These are phyloP conservation scores for Polytrichum commune DNA, from an alignment of 225 moss, liverwort and hornwort species.

Conservation along the genomic window DNA sequence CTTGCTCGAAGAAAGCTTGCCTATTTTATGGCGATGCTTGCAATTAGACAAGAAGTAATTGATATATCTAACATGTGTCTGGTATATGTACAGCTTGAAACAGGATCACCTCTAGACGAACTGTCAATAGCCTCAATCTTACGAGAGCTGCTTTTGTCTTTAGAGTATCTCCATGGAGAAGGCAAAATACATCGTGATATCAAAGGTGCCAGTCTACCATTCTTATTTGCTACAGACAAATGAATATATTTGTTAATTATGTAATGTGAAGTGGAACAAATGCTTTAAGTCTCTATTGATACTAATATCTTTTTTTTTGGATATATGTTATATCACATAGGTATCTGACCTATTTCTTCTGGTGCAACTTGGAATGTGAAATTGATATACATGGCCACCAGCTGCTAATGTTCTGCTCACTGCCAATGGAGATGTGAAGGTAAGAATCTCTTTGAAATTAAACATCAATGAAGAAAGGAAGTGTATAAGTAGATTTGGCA, in stretches of 20 bases:
- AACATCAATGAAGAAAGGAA: too few relatives aligned
- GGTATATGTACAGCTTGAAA: slow-evolving; percentile 59
- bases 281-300: too few relatives aligned
- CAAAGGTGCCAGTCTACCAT: slow-evolving; percentile 48
- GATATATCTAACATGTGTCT: too few relatives aligned
- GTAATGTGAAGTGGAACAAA: too few relatives aligned
- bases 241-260: too few relatives aligned
- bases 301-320: background rate
- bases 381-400: slow-evolving; percentile 16
- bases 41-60: too few relatives aligned
- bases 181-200: slow-evolving; percentile 98
- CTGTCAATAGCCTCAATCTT: slow-evolving; percentile 87
- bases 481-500: too few relatives aligned
- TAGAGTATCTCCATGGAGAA: slow-evolving; percentile 92
- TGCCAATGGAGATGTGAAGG: slow-evolving; percentile 97
- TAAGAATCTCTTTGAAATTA: slow-evolving; percentile 17
- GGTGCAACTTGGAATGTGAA: too few relatives aligned
- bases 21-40: too few relatives aligned
- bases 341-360: too few relatives aligned
- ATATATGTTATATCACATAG: background rate
- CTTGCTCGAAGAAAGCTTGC: too few relatives aligned
- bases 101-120: slow-evolving; percentile 92
- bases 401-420: slow-evolving; percentile 94
- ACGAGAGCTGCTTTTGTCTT: slow-evolving; percentile 78
- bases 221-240: too few relatives aligned